A percentile compares a stretch with the other conserved stretches of the same genome.
phyloP scores from a whole-genome alignment of 257 asterid genomes.

The Jacaranda mimosifolia region DNA sequence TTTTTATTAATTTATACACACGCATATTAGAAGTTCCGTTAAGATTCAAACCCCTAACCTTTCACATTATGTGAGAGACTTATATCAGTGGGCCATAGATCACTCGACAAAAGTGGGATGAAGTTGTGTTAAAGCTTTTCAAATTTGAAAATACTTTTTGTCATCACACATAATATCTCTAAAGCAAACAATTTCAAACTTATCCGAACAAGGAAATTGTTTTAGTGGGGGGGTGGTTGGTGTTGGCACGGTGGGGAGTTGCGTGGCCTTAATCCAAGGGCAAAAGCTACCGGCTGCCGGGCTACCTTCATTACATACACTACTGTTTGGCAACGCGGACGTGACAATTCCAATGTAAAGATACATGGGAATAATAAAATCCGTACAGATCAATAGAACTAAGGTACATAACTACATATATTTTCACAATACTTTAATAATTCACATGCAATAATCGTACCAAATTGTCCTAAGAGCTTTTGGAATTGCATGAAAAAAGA shows the following conservation, averaged over 20 bases:
- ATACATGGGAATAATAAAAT: not conserved
- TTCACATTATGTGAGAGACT: too few relatives aligned
- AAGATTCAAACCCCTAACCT: too few relatives aligned
- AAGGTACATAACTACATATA: not conserved
- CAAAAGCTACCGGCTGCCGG: constrained; percentile 1
- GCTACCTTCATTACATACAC: too few relatives aligned
- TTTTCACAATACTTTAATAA: not conserved
- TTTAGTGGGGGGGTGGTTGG: not conserved
- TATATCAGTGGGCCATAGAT: too few relatives aligned
- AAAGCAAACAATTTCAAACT: too few relatives aligned
- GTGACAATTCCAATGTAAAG: constrained; percentile 7
- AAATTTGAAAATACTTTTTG: too few relatives aligned
- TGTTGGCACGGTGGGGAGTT: not conserved
- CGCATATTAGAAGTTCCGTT: too few relatives aligned
- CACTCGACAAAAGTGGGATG: too few relatives aligned
- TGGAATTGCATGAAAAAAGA: not conserved
- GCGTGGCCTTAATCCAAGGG: not conserved
- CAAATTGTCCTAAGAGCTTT: not conserved
- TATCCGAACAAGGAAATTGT: not conserved
- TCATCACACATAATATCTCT: not conserved
- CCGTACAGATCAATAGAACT: constrained; percentile 25
- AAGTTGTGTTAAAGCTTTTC: too few relatives aligned
- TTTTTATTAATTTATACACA: too few relatives aligned
- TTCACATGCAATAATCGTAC: constrained; percentile 36
- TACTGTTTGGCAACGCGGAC: constrained; percentile 17